These are phyloP conservation scores for Aspergillus ustus DNA, from an alignment of 2,329 filamentous ascomycete genomes.

Conservation along the genomic window DNA sequence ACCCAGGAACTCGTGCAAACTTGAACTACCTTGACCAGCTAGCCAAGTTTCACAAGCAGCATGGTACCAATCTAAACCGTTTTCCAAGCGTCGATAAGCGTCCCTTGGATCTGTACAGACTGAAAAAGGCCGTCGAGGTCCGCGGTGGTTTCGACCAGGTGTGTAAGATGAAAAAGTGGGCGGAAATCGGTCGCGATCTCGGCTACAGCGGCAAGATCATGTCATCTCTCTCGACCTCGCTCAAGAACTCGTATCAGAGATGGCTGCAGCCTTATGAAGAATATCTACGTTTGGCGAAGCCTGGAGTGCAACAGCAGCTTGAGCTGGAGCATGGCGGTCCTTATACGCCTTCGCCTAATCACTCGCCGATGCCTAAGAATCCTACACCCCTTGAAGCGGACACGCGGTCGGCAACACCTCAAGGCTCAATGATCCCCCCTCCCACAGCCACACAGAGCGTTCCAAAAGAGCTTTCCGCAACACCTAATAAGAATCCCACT, in stretches of 20 bases:
- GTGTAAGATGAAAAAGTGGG: slow-evolving; percentile 98
- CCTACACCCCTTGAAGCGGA: slow-evolving; percentile 41
- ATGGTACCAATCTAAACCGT: slow-evolving; percentile 90
- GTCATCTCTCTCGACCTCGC: slow-evolving; percentile 94
- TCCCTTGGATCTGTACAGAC: slow-evolving; percentile 88
- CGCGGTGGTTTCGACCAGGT: slow-evolving; percentile 95
- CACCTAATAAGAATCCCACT: slow-evolving; percentile 37
- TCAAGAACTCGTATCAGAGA: slow-evolving; percentile 97
- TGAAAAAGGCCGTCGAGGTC: slow-evolving; percentile 96
- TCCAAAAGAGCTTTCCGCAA: slow-evolving; percentile 47
- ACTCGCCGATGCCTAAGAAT: slow-evolving; percentile 71
- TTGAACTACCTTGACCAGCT: slow-evolving; percentile 95
- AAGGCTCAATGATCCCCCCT: slow-evolving; percentile 69
- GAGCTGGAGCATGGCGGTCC: slow-evolving; percentile 93
- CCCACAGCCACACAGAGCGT: slow-evolving; percentile 62
- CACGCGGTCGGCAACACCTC: slow-evolving; percentile 56
- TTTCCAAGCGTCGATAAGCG: slow-evolving; percentile 98
- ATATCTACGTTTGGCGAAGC: slow-evolving; percentile 86
- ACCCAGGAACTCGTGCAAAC: slow-evolving; percentile 85
- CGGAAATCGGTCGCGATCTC: slow-evolving; percentile 93
- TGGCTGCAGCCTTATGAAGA: slow-evolving; percentile 98
- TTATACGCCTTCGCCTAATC: slow-evolving; percentile 75
- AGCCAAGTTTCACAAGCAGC: slow-evolving; percentile 94
- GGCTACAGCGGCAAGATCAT: slow-evolving; percentile 99
- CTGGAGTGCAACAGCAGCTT: slow-evolving; percentile 93